Conservation (phyloP, 371 early-diverging fungal species). For the Mortierella sp. region DNA sequence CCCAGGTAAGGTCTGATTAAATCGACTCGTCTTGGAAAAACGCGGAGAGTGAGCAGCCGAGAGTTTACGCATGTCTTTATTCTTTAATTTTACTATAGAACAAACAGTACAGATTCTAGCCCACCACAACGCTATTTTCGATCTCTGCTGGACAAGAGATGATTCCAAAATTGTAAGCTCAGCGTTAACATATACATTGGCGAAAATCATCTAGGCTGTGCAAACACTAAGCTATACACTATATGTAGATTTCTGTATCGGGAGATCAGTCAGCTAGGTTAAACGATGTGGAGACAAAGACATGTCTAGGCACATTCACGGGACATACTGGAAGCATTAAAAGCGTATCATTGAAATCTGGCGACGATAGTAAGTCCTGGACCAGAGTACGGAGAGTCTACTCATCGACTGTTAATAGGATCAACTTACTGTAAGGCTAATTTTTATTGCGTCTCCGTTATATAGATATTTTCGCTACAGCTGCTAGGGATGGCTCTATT, state of each 20-base stretch:
- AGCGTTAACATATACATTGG: background rate
- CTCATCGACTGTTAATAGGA: background rate
- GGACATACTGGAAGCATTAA: slow-evolving; percentile 55
- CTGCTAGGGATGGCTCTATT: slow-evolving; percentile 48
- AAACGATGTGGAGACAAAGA: slow-evolving; percentile 45
- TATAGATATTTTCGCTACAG: slow-evolving; percentile 52
- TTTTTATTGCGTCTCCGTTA: background rate
- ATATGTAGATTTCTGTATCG: slow-evolving; percentile 41
- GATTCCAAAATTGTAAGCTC: slow-evolving; percentile 45
- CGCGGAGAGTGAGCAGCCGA: background rate
- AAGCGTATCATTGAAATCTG: slow-evolving; percentile 39
- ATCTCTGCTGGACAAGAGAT: slow-evolving; percentile 49
- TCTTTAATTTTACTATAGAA: slow-evolving; percentile 1
- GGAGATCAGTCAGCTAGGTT: slow-evolving; percentile 50
- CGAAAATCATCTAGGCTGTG: background rate
- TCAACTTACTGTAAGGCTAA: background rate
- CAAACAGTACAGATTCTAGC: slow-evolving; percentile 26
- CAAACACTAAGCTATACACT: background rate
- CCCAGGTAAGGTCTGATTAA: slow-evolving; percentile 17
- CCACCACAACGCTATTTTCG: slow-evolving; percentile 54
- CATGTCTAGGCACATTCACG: slow-evolving; percentile 37
- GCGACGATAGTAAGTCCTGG: slow-evolving; percentile 37
- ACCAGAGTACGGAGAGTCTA: too few species aligned
- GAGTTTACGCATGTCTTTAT: too few species aligned
- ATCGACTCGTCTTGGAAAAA: background rate